Evolutionary conservation across 2,329 filamentous ascomycete species (phyloP).

Genomic region (Diplodia corticola): DNA sequence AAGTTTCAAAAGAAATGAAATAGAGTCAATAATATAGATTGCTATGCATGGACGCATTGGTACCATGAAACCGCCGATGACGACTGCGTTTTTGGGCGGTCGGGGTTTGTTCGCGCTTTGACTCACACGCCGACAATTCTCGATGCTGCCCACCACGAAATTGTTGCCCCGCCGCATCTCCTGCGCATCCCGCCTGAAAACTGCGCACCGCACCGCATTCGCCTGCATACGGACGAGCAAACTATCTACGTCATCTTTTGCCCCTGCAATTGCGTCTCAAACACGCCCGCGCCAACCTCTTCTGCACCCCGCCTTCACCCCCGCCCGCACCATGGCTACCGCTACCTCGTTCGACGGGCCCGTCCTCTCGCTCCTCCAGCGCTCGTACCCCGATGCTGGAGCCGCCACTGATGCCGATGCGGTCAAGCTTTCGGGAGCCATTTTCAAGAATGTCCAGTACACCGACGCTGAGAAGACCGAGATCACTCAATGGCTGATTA

Average conservation of each 20-base stretch:
- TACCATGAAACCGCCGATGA: constrained; percentile 13
- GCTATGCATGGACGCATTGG: constrained; percentile 4
- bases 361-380: constrained; percentile 38
- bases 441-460: constrained; percentile 71
- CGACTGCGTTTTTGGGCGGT: constrained; percentile 11
- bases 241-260: not conserved
- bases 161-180: constrained; percentile 19
- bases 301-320: constrained; percentile 32
- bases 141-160: constrained; percentile 22
- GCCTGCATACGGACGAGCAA: not conserved
- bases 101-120: constrained; percentile 23
- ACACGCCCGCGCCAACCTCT: constrained; percentile 37
- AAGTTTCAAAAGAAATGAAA: constrained; percentile 21
- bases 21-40: constrained; percentile 20
- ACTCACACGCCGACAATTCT: constrained; percentile 17
- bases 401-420: constrained; percentile 39
- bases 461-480: constrained; percentile 78
- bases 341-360: constrained; percentile 37
- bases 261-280: constrained; percentile 22
- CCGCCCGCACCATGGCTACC: constrained; percentile 35
- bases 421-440: constrained; percentile 55
- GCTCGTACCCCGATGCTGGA: constrained; percentile 40
- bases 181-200: constrained; percentile 3
- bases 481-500: constrained; percentile 85
- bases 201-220: constrained; percentile 4